A percentile compares a stretch with the other conserved stretches of the same genome.
phyloP scores from a whole-genome alignment of 345 rosid genomes.

The Citrus mangshanensis region DNA sequence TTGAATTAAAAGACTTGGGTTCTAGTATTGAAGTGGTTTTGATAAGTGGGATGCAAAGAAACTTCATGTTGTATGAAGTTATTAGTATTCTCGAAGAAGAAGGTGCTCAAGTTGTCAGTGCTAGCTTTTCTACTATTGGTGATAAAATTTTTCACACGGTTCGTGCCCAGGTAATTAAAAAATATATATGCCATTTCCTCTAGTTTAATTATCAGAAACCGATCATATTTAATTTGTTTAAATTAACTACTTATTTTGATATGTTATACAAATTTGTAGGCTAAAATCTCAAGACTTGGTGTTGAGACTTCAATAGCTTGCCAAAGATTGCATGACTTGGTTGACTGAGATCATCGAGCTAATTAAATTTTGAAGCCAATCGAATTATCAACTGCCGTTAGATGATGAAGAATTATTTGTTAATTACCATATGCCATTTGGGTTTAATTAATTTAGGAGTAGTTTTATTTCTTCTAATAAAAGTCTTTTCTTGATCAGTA shows the following conservation, averaged over 20 bases:
- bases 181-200: background rate
- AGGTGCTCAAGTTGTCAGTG: conserved; percentile 56
- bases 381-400: background rate
- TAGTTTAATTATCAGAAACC: background rate
- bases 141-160: conserved; percentile 47
- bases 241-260: background rate
- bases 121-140: conserved; percentile 34
- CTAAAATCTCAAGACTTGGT: conserved; percentile 42
- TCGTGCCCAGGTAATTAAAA: conserved; percentile 46
- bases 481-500: no score
- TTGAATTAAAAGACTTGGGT: conserved; percentile 41
- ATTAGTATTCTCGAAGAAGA: conserved; percentile 45
- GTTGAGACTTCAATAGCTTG: conserved; percentile 41
- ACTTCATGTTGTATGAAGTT: conserved; percentile 36
- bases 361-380: background rate
- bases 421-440: no score
- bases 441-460: no score
- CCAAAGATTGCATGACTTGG: conserved; percentile 36
- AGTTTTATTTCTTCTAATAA: no score
- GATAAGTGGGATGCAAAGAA: conserved; percentile 36
- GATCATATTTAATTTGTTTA: background rate
- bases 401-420: background rate
- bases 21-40: conserved; percentile 37
- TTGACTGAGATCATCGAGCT: background rate
- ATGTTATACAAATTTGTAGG: conserved; percentile 22